These are phyloP conservation scores for Lepidium sativum DNA, from an alignment of 345 rosid species.

Conservation along the genomic window DNA sequence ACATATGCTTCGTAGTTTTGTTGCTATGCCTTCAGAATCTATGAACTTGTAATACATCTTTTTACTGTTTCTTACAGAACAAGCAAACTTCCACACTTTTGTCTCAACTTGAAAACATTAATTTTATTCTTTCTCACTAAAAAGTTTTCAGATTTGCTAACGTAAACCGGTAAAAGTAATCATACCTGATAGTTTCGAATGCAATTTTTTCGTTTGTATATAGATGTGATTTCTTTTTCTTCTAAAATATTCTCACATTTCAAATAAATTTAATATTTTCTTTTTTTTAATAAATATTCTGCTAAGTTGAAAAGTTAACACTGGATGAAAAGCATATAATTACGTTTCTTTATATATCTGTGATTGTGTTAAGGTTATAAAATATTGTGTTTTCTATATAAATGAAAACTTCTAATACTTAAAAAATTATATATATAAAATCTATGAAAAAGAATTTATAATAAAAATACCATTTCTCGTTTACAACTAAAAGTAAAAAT, in stretches of 20 bases:
- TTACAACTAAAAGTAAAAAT: neutral
- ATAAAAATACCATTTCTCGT: neutral
- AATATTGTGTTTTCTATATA: neutral
- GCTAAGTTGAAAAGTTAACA: neutral
- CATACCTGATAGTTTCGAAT: neutral
- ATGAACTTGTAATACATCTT: conserved; percentile 8
- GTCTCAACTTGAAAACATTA: neutral
- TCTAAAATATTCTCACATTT: neutral
- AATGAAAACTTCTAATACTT: neutral
- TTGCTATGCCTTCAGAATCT: conserved; percentile 29
- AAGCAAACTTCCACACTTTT: conserved; percentile 1
- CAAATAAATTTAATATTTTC: neutral
- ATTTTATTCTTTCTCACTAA: neutral
- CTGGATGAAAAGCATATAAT: neutral
- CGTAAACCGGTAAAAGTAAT: neutral
- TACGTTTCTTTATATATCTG: too few species aligned
- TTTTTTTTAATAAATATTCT: neutral
- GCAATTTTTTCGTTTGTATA: neutral
- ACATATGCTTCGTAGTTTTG: conserved; percentile 34
- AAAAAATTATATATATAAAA: too few species aligned
- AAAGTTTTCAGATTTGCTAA: conserved; percentile 2
- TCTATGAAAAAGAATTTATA: too few species aligned
- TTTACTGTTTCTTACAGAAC: neutral
- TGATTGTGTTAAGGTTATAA: too few species aligned
- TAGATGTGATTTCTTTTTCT: neutral